These are phyloP conservation scores for Sorghum bicolor DNA, from an alignment of 176 grass and related monocot genomes.

Conservation along the genomic window DNA sequence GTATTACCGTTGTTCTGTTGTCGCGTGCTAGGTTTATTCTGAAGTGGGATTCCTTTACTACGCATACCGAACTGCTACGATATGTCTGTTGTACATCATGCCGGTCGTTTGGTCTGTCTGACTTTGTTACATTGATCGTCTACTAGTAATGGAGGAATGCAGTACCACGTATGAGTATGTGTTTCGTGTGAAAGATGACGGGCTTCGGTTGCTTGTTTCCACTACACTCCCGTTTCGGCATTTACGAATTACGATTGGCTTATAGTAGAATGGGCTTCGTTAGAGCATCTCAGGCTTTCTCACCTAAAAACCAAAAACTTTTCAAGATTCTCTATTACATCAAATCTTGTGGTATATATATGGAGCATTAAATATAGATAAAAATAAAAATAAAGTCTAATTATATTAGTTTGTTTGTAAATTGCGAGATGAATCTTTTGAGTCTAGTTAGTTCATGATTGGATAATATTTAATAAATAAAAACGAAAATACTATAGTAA, in stretches of 20 bases:
- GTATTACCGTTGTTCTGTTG: constrained; percentile 16
- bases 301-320: too few species aligned
- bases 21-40: constrained; percentile 34
- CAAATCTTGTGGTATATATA: too few species aligned
- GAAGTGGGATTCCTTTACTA: constrained; percentile 20
- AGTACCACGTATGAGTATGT: not conserved
- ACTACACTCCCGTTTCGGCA: not conserved
- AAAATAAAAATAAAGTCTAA: too few species aligned
- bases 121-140: constrained; percentile 25
- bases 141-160: constrained; percentile 26
- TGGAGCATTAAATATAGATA: too few species aligned
- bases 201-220: not conserved
- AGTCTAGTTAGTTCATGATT: too few species aligned
- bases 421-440: too few species aligned
- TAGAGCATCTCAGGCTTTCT: too few species aligned
- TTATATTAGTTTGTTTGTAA: too few species aligned
- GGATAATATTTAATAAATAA: too few species aligned
- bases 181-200: not conserved
- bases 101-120: constrained; percentile 13
- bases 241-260: not conserved
- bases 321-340: too few species aligned
- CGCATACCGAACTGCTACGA: not conserved
- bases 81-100: constrained; percentile 31
- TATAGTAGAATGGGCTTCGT: too few species aligned
- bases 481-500: too few species aligned